phyloP scores from a whole-genome alignment of 1,139 yeast genomes.

The Debaryomyces udenii region DNA sequence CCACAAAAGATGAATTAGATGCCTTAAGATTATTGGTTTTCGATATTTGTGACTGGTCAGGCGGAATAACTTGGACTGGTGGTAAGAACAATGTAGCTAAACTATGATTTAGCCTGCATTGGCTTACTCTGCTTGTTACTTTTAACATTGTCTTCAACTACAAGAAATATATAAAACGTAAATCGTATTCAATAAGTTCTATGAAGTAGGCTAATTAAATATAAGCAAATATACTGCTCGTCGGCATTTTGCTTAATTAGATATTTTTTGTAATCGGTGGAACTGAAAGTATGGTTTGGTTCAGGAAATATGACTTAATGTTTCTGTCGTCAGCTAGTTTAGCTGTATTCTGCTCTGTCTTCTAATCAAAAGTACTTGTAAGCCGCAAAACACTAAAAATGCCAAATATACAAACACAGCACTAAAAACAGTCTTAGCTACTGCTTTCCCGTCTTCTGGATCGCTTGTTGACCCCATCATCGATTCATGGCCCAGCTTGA shows the following conservation, averaged over 20 bases:
- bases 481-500: slow-evolving; percentile 80
- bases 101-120: slow-evolving; percentile 25
- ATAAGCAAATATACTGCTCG: no score
- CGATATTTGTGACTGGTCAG: slow-evolving; percentile 74
- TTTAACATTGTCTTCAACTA: no score
- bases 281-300: no score
- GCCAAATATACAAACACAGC: slow-evolving; percentile 83
- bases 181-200: slow-evolving; percentile 8
- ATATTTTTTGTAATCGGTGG: no score
- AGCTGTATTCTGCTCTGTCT: slow-evolving; percentile 61
- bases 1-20: slow-evolving; percentile 62
- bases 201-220: background rate
- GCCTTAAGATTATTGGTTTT: slow-evolving; percentile 66
- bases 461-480: slow-evolving; percentile 91
- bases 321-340: slow-evolving; percentile 5
- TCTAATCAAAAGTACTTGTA: slow-evolving; percentile 67
- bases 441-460: slow-evolving; percentile 92
- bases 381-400: slow-evolving; percentile 87
- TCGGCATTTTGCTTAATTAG: no score
- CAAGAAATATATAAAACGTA: slow-evolving; percentile 2
- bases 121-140: slow-evolving; percentile 27
- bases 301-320: no score
- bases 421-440: slow-evolving; percentile 85
- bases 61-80: slow-evolving; percentile 48
- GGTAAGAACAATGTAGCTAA: slow-evolving; percentile 69